Conservation (phyloP, 805 yeast genomes). For the baker's yeast (Saccharomyces cerevisiae) region DNA sequence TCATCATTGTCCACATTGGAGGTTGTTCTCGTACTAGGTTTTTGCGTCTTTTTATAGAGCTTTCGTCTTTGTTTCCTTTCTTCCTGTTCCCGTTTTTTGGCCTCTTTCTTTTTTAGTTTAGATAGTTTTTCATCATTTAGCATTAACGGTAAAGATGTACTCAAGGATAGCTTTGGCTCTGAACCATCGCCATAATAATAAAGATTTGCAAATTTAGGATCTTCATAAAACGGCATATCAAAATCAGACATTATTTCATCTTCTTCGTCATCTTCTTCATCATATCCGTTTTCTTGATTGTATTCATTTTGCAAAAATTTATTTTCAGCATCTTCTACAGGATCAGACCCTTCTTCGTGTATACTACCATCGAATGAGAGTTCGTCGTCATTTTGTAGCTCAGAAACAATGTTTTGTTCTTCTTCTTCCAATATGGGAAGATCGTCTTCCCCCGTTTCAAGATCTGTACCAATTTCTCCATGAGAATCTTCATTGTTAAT, state of each 20-base stretch:
- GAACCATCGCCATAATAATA: conserved; percentile 28
- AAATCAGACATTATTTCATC: conserved; percentile 30
- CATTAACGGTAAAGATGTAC: conserved; percentile 28
- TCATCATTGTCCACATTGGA: conserved; percentile 34
- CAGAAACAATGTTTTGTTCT: conserved; percentile 26
- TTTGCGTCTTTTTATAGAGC: conserved; percentile 12
- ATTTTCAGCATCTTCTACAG: conserved; percentile 15
- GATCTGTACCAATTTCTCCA: conserved; percentile 27
- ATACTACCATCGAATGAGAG: conserved; percentile 29
- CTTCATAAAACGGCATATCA: conserved; percentile 36
- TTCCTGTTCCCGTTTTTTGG: conserved; percentile 22
- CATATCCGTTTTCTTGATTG: conserved; percentile 21
- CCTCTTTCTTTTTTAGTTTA: conserved; percentile 22
- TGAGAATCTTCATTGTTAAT: conserved; percentile 26
- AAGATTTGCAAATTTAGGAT: conserved; percentile 31
- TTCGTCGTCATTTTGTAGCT: conserved; percentile 26
- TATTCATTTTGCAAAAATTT: conserved; percentile 14
- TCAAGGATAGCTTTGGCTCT: conserved; percentile 27
- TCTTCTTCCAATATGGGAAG: conserved; percentile 27
- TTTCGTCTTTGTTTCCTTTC: conserved; percentile 27
- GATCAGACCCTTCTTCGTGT: conserved; percentile 28
- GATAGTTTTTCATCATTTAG: conserved; percentile 25
- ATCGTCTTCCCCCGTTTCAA: conserved; percentile 30
- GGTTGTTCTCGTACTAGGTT: conserved; percentile 31
- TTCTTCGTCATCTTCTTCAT: conserved; percentile 27